Percentiles rank a stretch among this genome's conserved stretches.
Evolutionary conservation across 108 stramenopile genomes (phyloP).

Genomic region (Licmophora abbreviata): DNA sequence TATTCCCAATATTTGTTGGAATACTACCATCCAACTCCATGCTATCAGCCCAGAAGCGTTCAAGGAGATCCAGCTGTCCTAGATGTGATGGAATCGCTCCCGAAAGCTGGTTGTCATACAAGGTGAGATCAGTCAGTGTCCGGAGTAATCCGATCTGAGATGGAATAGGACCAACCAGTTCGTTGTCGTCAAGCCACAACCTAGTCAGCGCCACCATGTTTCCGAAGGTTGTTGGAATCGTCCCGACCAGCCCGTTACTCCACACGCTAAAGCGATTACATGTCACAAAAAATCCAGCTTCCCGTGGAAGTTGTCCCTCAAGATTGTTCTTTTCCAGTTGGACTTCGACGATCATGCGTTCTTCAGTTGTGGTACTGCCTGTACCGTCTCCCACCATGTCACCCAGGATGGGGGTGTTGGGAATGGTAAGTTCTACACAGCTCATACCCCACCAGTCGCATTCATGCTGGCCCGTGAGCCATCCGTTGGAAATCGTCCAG

Average conservation of each 20-base stretch:
- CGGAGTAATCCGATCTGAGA: slow-evolving; percentile 11
- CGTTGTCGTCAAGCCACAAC: slow-evolving; percentile 40
- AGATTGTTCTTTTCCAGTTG: slow-evolving; percentile 3
- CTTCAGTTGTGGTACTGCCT: neutral
- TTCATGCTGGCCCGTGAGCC: slow-evolving; percentile 49
- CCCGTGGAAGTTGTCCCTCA: neutral
- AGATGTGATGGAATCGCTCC: slow-evolving; percentile 33
- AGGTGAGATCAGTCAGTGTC: slow-evolving; percentile 29
- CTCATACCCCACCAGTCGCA: slow-evolving; percentile 55
- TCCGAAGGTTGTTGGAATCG: slow-evolving; percentile 27
- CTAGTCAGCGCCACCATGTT: slow-evolving; percentile 19
- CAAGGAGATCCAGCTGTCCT: neutral
- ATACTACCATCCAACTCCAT: neutral
- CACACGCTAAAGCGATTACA: slow-evolving; percentile 11
- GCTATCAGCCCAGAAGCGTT: neutral
- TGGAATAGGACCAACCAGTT: slow-evolving; percentile 32
- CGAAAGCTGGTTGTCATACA: slow-evolving; percentile 47
- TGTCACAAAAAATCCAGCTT: slow-evolving; percentile 1
- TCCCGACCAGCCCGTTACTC: slow-evolving; percentile 23
- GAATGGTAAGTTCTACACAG: slow-evolving; percentile 17
- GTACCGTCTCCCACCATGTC: neutral
- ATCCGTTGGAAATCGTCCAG: slow-evolving; percentile 23
- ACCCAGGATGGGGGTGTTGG: neutral
- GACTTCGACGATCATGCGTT: neutral
- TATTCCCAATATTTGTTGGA: slow-evolving; percentile 3